phyloP scores from a whole-genome alignment of 2,329 filamentous ascomycete species.

The Paracamarosporium sp. region DNA sequence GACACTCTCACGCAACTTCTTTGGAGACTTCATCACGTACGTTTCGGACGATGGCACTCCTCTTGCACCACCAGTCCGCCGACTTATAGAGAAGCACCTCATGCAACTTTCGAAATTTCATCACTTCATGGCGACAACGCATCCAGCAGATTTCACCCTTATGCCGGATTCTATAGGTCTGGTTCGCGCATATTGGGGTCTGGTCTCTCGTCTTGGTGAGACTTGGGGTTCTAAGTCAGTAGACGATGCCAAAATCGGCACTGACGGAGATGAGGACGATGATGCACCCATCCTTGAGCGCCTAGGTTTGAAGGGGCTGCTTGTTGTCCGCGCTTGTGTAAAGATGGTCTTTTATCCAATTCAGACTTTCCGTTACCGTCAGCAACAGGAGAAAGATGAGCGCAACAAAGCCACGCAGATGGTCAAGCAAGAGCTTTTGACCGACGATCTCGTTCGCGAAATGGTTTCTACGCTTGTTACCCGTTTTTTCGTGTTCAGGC shows the following conservation, averaged over 20 bases:
- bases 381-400: slow-evolving; percentile 76
- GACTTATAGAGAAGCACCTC: slow-evolving; percentile 81
- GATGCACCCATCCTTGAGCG: slow-evolving; percentile 73
- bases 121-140: slow-evolving; percentile 79
- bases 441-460: slow-evolving; percentile 76
- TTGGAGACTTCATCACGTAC: slow-evolving; percentile 75
- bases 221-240: slow-evolving; percentile 66
- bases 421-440: slow-evolving; percentile 77
- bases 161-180: slow-evolving; percentile 81
- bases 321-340: slow-evolving; percentile 81
- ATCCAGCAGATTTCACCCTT: slow-evolving; percentile 82
- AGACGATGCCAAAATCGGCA: slow-evolving; percentile 49
- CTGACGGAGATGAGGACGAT: slow-evolving; percentile 56
- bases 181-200: slow-evolving; percentile 82
- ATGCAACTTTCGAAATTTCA: slow-evolving; percentile 93
- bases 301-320: slow-evolving; percentile 80
- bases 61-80: slow-evolving; percentile 59
- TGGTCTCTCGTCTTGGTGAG: slow-evolving; percentile 78
- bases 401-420: slow-evolving; percentile 71
- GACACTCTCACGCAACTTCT: slow-evolving; percentile 75
- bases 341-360: slow-evolving; percentile 83
- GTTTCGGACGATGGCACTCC: slow-evolving; percentile 64
- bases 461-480: slow-evolving; percentile 87
- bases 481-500: slow-evolving; percentile 85
- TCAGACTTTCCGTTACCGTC: slow-evolving; percentile 84